Percentiles rank a stretch among this genome's conserved stretches.
phyloP scores from a whole-genome alignment of 306 rosid species.

The Styphnolobium japonicum region DNA sequence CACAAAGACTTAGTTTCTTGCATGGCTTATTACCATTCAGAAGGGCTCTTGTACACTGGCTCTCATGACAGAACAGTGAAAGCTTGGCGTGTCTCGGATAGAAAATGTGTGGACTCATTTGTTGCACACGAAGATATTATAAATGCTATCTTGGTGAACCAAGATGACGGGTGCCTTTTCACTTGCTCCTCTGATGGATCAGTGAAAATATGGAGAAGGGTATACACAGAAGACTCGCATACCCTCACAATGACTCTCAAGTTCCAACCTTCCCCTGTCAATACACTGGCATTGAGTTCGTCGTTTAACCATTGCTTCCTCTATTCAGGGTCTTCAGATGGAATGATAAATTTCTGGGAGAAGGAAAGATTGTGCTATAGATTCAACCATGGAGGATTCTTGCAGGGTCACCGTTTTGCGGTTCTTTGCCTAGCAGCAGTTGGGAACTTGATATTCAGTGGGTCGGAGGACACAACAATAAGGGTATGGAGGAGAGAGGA shows the following conservation, averaged over 20 bases:
- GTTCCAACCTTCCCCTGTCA: slow-evolving; percentile 58
- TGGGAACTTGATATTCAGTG: slow-evolving; percentile 69
- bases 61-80: slow-evolving; percentile 60
- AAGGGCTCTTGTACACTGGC: slow-evolving; percentile 67
- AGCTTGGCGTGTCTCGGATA: slow-evolving; percentile 53
- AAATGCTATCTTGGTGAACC: slow-evolving; percentile 56
- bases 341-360: slow-evolving; percentile 66
- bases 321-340: slow-evolving; percentile 68
- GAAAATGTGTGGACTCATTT: slow-evolving; percentile 58
- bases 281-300: slow-evolving; percentile 52
- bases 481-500: slow-evolving; percentile 70
- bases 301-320: slow-evolving; percentile 48
- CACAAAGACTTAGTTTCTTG: slow-evolving; percentile 58
- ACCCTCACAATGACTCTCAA: slow-evolving; percentile 61
- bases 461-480: slow-evolving; percentile 76
- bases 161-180: slow-evolving; percentile 75
- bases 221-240: slow-evolving; percentile 67
- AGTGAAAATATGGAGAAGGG: slow-evolving; percentile 71
- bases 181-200: slow-evolving; percentile 75
- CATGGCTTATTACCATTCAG: slow-evolving; percentile 72
- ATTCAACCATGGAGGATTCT: slow-evolving; percentile 68
- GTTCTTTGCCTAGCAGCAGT: slow-evolving; percentile 62
- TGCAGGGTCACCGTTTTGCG: slow-evolving; percentile 68
- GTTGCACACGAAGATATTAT: slow-evolving; percentile 57
- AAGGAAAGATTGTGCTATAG: slow-evolving; percentile 61